Base-by-base conservation (phyloP, 371 early-diverging fungal species). In the Apophysomyces elegans region DNA sequence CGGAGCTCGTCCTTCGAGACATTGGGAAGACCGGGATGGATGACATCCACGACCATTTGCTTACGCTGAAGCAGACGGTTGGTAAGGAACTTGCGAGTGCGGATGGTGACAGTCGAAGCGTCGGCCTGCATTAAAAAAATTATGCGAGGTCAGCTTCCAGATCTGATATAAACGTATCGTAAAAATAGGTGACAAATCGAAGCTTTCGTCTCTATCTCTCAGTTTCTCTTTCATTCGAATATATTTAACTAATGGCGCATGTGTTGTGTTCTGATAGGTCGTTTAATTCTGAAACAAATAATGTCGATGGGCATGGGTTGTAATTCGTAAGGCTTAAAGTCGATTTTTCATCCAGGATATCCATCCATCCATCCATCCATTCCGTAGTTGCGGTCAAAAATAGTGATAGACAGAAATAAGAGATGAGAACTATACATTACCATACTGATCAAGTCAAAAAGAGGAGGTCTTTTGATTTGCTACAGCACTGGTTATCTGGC, bases 11-110 rank as follows among this genome's bases (percentile, higher is more conserved):
- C 91, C 89, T 93, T 95, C 88, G 94, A 87, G 77, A 96, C 79
- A 86, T 93, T 96, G 74, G 99, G 88, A 66, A 88, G 89, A 59
- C 92, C 93, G 66, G 98, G 98, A 86, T 99, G 99, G 77, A 96
- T 83, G 76, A 99, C 89, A 80, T 99, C 99, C 63, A 98, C 89
- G 61, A 96, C 93, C 94, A 98, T 95, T 90, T 99, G 99, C 92
- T 93, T 97, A 80, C 99, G 92, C 85, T 93, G 91, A 68, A 99
- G 93, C 77, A 99, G 91, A 78, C 94, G 95, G 96, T 99, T 99
- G 81, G 97, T 96, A 79, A 98, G 86, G 93, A 96, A 97, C 90
- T 97, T 96, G 85, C 96, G 92, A 74, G 98, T 97, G 77, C 99
- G 87, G 84, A 98, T 89, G 71, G 97, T 98, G 80, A 92, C 95